Evolutionary conservation across 1,284 basidiomycete genomes (phyloP).

Genomic region (Amylostereum chailletii): DNA sequence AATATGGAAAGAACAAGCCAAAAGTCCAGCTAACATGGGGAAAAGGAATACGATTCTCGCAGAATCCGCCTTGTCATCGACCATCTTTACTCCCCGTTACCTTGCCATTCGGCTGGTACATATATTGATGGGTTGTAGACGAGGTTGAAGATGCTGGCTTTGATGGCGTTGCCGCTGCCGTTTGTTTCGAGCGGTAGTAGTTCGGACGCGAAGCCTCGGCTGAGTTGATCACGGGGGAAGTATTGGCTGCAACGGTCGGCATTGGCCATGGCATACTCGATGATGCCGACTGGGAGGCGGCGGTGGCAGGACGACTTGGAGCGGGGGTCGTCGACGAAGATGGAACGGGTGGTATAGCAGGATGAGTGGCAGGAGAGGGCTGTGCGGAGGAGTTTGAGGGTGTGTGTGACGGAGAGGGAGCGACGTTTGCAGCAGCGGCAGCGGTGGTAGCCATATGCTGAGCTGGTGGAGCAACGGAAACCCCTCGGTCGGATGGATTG

Average conservation of each 20-base stretch:
- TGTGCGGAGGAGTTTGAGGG: slow-evolving; percentile 9
- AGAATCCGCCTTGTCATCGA: no score
- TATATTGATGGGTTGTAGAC: not conserved
- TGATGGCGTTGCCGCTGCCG: not conserved
- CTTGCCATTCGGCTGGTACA: not conserved
- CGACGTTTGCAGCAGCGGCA: slow-evolving; percentile 7
- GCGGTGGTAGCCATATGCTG: slow-evolving; percentile 8
- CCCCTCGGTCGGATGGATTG: slow-evolving; percentile 6
- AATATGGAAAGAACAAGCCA: no score
- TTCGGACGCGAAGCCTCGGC: not conserved
- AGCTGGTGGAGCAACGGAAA: slow-evolving; percentile 3
- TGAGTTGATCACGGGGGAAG: slow-evolving; percentile 16
- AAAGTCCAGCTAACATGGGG: no score
- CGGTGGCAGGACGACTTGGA: slow-evolving; percentile 15
- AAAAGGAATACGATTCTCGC: no score
- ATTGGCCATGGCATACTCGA: slow-evolving; percentile 33
- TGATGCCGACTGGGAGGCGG: slow-evolving; percentile 14
- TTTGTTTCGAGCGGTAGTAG: not conserved
- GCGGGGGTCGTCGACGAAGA: slow-evolving; percentile 14
- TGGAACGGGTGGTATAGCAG: slow-evolving; percentile 16
- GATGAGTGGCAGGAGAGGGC: slow-evolving; percentile 19
- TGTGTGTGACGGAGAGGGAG: slow-evolving; percentile 16
- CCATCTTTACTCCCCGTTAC: no score
- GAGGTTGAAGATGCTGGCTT: not conserved
- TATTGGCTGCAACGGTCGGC: slow-evolving; percentile 21